Base-by-base conservation (phyloP, 257 asterid genomes). In the Solanum corneliomulleri region DNA sequence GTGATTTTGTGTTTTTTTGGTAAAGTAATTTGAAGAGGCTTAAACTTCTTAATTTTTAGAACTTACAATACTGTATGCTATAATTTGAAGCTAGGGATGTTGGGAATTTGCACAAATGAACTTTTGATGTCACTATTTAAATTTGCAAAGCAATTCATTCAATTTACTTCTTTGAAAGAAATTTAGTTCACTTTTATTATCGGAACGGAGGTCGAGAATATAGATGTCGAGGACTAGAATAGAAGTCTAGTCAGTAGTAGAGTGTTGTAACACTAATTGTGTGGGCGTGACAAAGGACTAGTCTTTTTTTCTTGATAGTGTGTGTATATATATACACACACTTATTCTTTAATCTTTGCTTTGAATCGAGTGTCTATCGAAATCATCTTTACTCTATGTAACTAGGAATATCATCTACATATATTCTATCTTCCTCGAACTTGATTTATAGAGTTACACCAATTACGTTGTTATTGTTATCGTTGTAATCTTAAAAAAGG, bases 331-430 rank as follows among this genome's bases (percentile, higher is more conserved):
- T 44, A 44, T 3, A 56, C 0, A 21, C 27, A 21, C 27, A 27
- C 27, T 27, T 21, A 21, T 60, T 60, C 27, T 23, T 21, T 21
- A 21, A 60, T 21, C 68, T 60, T 60, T 60, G 13, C 14, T 60
- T 21, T 21, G 3, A 60, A 23, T 60, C 2, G 14, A 60, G 1
- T 1, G 0, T 23, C 29, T 60, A 23, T 21, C 6, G 4, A 2
- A 21, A 21, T 21, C 0, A 3, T 58, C 0, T 58, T 4, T 58
- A 58, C 6, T 4, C 12, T 2, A 58, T 58, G 7, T 9, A 58
- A 4, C 0, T 58, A 58, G 3, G 1, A 0, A 58, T 58, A 58
- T 0, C 9, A 4, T 60, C 27, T 21, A 21, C 5, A 9, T 8
- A 7, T 9, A 21, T 60, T 60, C 3, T 60, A 60, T 0, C 14